Conservation (phyloP, 768 basidiomycete genomes). For the Amanita pallidorosea region DNA sequence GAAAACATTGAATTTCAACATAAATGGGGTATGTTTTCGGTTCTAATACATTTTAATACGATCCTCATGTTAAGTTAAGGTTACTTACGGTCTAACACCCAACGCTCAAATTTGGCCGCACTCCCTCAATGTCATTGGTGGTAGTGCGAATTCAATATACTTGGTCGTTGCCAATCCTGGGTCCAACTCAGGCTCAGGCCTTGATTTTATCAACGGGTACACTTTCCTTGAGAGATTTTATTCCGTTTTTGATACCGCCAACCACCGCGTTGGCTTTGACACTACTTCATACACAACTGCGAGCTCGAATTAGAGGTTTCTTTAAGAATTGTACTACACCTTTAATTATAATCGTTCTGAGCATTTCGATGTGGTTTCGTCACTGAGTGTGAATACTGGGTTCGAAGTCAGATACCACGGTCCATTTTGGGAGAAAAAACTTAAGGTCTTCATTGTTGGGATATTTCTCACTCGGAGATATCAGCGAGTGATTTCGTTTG, state of each 20-base stretch:
- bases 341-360: no score
- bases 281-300: conserved; percentile 39
- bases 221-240: conserved; percentile 42
- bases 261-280: conserved; percentile 44
- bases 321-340: no score
- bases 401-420: no score
- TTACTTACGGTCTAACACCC: conserved; percentile 41
- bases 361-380: no score
- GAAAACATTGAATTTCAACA: conserved; percentile 45
- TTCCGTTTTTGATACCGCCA: conserved; percentile 27
- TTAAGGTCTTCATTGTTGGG: no score
- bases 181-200: conserved; percentile 36
- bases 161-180: conserved; percentile 46
- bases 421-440: no score
- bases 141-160: conserved; percentile 38
- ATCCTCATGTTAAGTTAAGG: conserved; percentile 27
- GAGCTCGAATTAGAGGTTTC: conserved; percentile 21
- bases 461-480: no score
- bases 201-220: conserved; percentile 53
- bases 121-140: conserved; percentile 48
- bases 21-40: conserved; percentile 29
- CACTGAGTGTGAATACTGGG: no score
- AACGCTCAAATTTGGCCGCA: conserved; percentile 69
- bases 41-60: conserved; percentile 6
- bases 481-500: no score